These are phyloP conservation scores for Chloranthus sessilifolius DNA, from an alignment of 164 flowering plant genomes.

Conservation along the genomic window DNA sequence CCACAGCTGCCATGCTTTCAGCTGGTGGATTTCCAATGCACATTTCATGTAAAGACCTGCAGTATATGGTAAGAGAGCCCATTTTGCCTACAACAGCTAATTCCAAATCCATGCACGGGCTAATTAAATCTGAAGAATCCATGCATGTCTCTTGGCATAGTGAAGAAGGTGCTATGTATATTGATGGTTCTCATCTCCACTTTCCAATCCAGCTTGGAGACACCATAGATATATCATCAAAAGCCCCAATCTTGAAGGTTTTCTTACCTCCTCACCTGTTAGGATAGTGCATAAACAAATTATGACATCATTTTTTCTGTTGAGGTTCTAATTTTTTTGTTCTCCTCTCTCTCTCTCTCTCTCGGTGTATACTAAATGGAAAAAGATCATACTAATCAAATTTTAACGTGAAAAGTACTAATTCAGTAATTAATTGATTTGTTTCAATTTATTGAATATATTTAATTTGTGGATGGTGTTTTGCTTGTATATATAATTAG, in stretches of 20 bases:
- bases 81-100: conserved; percentile 35
- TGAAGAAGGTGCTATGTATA: conserved; percentile 56
- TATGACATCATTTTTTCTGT: too few species aligned
- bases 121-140: conserved; percentile 46
- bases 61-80: conserved; percentile 95
- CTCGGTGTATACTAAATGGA: too few species aligned
- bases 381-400: too few species aligned
- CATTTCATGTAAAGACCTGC: conserved; percentile 59
- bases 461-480: too few species aligned
- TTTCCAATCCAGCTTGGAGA: conserved; percentile 53
- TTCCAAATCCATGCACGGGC: conserved; percentile 60
- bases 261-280: conserved; percentile 54
- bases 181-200: conserved; percentile 73
- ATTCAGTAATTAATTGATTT: too few species aligned
- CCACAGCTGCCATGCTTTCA: conserved; percentile 95
- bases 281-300: too few species aligned
- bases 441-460: too few species aligned
- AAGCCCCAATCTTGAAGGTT: conserved; percentile 63
- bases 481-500: too few species aligned
- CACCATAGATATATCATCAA: conserved; percentile 53
- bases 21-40: conserved; percentile 86
- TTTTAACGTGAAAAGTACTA: too few species aligned
- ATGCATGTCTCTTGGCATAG: conserved; percentile 64
- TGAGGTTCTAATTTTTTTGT: too few species aligned
- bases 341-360: too few species aligned